Evolutionary conservation across 805 yeast genomes (phyloP).

Genomic region (Ogataea nitratoaversa): DNA sequence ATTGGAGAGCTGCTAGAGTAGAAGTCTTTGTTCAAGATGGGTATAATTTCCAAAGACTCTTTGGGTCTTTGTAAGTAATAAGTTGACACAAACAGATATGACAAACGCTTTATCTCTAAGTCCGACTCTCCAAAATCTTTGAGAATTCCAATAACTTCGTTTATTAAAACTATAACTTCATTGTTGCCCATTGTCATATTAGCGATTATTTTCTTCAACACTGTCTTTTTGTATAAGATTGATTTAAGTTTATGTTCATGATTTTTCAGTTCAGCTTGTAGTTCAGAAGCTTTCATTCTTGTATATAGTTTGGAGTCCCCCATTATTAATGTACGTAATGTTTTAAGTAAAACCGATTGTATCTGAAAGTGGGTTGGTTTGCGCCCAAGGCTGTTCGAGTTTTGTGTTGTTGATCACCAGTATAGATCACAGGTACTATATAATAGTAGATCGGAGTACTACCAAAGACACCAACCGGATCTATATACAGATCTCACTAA

Average conservation of each 20-base stretch:
- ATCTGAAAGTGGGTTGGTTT: too few relatives aligned
- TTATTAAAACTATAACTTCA: slow-evolving; percentile 65
- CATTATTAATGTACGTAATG: slow-evolving; percentile 17
- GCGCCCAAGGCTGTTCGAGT: too few relatives aligned
- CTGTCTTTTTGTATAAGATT: slow-evolving; percentile 36
- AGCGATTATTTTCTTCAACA: slow-evolving; percentile 71
- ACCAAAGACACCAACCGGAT: too few relatives aligned
- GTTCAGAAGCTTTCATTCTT: slow-evolving; percentile 28
- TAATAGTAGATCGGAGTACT: too few relatives aligned
- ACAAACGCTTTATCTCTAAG: slow-evolving; percentile 64
- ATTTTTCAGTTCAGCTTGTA: slow-evolving; percentile 26
- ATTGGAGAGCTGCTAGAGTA: slow-evolving; percentile 33
- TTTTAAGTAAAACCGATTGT: not conserved
- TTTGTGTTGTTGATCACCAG: too few relatives aligned
- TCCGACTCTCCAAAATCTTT: slow-evolving; percentile 38
- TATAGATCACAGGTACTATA: too few relatives aligned
- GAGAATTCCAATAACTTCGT: slow-evolving; percentile 56
- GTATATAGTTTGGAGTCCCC: slow-evolving; percentile 26
- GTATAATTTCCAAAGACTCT: slow-evolving; percentile 51
- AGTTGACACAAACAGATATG: slow-evolving; percentile 60
- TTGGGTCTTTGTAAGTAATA: slow-evolving; percentile 59
- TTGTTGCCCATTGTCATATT: slow-evolving; percentile 78
- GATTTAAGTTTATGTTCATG: slow-evolving; percentile 37
- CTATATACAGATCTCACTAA: too few relatives aligned
- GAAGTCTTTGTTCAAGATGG: slow-evolving; percentile 50